These are phyloP conservation scores for Saccharum spontaneum DNA, from an alignment of 176 grass and related monocot species.

Conservation along the genomic window DNA sequence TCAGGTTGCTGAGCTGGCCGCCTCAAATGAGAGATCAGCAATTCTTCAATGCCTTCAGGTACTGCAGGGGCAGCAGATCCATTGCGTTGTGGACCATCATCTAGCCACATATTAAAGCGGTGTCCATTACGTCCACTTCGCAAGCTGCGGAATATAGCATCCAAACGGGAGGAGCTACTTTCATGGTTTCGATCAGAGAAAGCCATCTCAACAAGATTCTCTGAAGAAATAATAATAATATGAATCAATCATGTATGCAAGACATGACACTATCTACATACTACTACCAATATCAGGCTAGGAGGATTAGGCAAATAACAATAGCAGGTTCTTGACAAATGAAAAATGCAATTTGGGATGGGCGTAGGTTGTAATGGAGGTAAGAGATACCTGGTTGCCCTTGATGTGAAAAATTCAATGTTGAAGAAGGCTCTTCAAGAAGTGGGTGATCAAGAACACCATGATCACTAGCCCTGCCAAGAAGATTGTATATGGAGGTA, in stretches of 20 bases:
- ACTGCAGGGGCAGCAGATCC: slow-evolving; percentile 61
- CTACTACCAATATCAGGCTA: slow-evolving; percentile 2
- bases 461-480: slow-evolving; percentile 76
- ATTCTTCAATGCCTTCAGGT: slow-evolving; percentile 91
- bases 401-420: slow-evolving; percentile 62
- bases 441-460: slow-evolving; percentile 82
- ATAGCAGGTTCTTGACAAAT: neutral
- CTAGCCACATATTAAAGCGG: slow-evolving; percentile 96
- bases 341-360: neutral
- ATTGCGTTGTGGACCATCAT: slow-evolving; percentile 71
- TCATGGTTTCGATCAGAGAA: slow-evolving; percentile 91
- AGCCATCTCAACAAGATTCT: slow-evolving; percentile 82
- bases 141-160: slow-evolving; percentile 92
- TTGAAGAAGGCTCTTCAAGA: slow-evolving; percentile 80
- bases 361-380: neutral
- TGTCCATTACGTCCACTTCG: slow-evolving; percentile 84
- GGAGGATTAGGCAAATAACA: slow-evolving; percentile 4
- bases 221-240: slow-evolving; percentile 45
- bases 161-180: slow-evolving; percentile 82
- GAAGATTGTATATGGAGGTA: slow-evolving; percentile 96
- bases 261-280: slow-evolving; percentile 13
- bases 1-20: slow-evolving; percentile 63
- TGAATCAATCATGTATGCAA: slow-evolving; percentile 18
- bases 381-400: slow-evolving; percentile 71
- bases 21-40: slow-evolving; percentile 85